A percentile compares a stretch with the other conserved stretches of the same genome.
Conservation (phyloP, 164 flowering plant species). For the Brasenia schreberi region DNA sequence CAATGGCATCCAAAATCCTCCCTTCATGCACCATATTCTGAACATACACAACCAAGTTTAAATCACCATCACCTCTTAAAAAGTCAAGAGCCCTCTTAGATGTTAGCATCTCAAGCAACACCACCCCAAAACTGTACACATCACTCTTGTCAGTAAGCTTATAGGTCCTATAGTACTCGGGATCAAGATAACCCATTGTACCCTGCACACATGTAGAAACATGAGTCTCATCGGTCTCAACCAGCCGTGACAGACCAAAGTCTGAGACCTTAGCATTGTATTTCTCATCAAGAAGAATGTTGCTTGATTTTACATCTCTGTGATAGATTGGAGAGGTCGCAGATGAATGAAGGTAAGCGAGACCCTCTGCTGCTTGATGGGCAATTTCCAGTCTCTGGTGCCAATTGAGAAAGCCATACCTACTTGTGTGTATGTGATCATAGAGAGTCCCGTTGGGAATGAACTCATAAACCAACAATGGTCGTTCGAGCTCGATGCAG, state of each 20-base stretch:
- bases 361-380: neutral
- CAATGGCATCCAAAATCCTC: neutral
- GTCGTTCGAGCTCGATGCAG: neutral
- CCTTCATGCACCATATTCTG: neutral
- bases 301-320: neutral
- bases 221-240: neutral
- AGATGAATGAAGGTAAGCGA: neutral
- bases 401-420: neutral
- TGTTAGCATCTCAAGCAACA: neutral
- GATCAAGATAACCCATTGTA: constrained; percentile 1
- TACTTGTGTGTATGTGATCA: neutral
- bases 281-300: neutral
- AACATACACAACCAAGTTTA: neutral
- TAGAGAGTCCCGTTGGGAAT: constrained; percentile 1
- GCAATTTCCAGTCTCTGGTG: neutral
- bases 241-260: constrained; percentile 1
- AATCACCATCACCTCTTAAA: neutral
- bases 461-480: constrained; percentile 3
- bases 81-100: neutral
- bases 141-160: constrained; percentile 2
- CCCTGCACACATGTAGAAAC: neutral
- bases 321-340: neutral
- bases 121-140: constrained; percentile 2
- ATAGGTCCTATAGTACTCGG: neutral
- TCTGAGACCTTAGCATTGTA: neutral